Evolutionary conservation across 176 grass and related monocot species (phyloP), one percentile per base, ranked within the genome.

Genomic region (Rhynchospora breviuscula): DNA sequence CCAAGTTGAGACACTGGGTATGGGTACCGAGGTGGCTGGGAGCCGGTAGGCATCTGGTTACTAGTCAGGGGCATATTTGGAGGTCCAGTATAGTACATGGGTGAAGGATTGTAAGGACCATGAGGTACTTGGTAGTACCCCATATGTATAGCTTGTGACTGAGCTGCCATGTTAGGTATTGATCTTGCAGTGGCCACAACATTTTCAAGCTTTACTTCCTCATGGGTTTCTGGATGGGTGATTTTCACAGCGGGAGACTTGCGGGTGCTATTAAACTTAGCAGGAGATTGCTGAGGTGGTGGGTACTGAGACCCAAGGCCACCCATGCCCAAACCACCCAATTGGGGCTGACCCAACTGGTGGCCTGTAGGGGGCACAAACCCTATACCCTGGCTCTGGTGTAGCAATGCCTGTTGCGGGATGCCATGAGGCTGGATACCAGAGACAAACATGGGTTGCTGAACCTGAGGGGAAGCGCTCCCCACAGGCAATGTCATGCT

Each of bases 201-300:
- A 72, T 91, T 94, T 67, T 92, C 87, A 40, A 97, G 59, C 81
- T 86, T 94, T 69, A 97, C 53, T 59, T 97, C 94, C 88, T 97
- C 94, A 65, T 92, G 91, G 44, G 94, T 97, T 1, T 92, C 94
- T 26, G 94, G 94, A 74, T 97, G 91, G 59, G 90, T 97, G 60
- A 97, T 97, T 75, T 94, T 90, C 67, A 97, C 59, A 77, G 83
- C 69, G 23, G 85, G 69, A 31, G 82, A 87, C 85, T 94, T 94
- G 4, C 91, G 86, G 46, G 73, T 78, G 79, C 73, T 82, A 86
- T 9, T 19, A 79, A 62, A 88, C 35, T 90, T 90, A 80, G 77
- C 89, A 47, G 85, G 75, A 70, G 88, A 80, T 44, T 90, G 90
- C 23, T 93, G 90, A 46, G 89, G 59, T 51, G 45, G 21, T n/a